A percentile compares a stretch with the other conserved stretches of the same genome.
Conservation (phyloP, 768 basidiomycete genomes). For the Rhizopogon salebrosus region DNA sequence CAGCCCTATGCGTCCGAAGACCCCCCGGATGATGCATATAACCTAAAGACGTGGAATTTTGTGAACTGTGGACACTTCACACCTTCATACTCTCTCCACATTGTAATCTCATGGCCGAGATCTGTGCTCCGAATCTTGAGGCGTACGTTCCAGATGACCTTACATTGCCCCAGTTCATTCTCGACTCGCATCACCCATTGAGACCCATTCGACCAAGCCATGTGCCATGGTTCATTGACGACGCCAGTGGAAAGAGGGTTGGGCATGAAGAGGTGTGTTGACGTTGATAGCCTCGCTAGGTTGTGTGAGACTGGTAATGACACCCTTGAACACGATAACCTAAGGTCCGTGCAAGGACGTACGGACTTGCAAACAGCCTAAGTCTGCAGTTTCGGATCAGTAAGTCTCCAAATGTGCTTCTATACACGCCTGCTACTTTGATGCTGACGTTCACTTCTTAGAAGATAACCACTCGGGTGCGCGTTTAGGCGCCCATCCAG, state of each 20-base stretch:
- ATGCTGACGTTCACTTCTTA: slow-evolving; percentile 14
- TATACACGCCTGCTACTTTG: not conserved
- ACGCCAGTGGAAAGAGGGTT: slow-evolving; percentile 41
- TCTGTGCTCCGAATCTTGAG: slow-evolving; percentile 23
- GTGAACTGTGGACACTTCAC: not conserved
- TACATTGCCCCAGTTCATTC: slow-evolving; percentile 62
- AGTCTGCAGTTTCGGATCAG: slow-evolving; percentile 44
- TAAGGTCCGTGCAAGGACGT: slow-evolving; percentile 39
- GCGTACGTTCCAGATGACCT: slow-evolving; percentile 55
- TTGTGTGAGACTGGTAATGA: not conserved
- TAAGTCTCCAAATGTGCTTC: slow-evolving; percentile 18
- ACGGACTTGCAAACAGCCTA: slow-evolving; percentile 50
- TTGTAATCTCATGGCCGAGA: slow-evolving; percentile 17
- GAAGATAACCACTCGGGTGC: slow-evolving; percentile 50
- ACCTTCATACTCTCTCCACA: not conserved
- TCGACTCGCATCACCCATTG: slow-evolving; percentile 37
- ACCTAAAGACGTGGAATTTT: not conserved
- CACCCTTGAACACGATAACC: not conserved
- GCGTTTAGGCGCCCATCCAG: slow-evolving; percentile 8
- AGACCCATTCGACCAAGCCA: slow-evolving; percentile 41
- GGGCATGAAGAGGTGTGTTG: slow-evolving; percentile 42
- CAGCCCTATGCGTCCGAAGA: not conserved
- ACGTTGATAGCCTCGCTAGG: not conserved
- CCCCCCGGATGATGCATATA: not conserved
- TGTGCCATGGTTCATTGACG: slow-evolving; percentile 57